phyloP scores from a whole-genome alignment of 345 rosid genomes.

The Atalantia buxifolia region DNA sequence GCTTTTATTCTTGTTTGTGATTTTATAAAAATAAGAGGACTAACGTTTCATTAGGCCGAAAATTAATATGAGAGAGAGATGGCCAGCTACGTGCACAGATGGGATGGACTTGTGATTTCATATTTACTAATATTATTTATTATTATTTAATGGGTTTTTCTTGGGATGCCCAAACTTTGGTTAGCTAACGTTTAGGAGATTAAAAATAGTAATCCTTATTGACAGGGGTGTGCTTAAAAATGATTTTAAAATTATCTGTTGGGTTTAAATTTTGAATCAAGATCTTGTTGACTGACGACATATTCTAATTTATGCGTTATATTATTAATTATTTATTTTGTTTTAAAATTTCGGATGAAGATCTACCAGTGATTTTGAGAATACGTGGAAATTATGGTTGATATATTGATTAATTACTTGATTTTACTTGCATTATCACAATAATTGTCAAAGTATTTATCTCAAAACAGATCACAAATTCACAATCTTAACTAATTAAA shows the following conservation, averaged over 20 bases:
- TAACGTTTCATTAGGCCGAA: neutral
- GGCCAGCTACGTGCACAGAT: neutral
- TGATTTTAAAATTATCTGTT: neutral
- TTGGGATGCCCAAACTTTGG: conserved; percentile 22
- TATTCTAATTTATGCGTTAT: neutral
- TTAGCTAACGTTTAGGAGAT: conserved; percentile 10
- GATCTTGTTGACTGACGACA: conserved; percentile 9
- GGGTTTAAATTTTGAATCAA: conserved; percentile 24
- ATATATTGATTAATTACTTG: neutral
- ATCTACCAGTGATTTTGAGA: neutral
- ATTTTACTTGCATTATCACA: neutral
- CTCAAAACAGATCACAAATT: too few relatives aligned
- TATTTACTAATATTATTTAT: neutral
- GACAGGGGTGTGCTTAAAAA: neutral
- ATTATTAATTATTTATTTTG: neutral
- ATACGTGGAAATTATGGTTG: neutral
- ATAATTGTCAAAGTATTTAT: neutral
- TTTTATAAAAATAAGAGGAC: neutral
- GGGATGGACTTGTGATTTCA: neutral
- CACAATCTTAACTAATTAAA: too few relatives aligned
- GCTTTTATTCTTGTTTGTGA: neutral
- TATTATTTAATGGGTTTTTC: conserved; percentile 6
- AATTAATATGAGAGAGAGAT: conserved; percentile 33
- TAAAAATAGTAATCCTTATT: conserved; percentile 1
- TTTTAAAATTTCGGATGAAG: neutral